Conservation (phyloP, 2,329 filamentous ascomycete genomes). For the Botrytis squamosa region DNA sequence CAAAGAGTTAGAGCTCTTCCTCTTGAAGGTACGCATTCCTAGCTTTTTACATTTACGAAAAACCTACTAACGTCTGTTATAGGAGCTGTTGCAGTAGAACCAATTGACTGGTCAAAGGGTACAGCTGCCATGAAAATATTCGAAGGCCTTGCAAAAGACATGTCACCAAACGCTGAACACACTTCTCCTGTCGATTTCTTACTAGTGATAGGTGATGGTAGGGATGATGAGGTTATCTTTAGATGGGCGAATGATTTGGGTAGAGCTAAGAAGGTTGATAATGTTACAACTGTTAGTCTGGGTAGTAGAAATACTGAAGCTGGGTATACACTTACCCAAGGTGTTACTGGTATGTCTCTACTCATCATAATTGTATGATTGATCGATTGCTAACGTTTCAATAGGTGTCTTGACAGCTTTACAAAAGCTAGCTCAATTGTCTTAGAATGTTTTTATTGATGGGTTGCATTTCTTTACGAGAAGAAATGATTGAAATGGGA, state of each 20-base stretch:
- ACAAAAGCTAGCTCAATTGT: constrained; percentile 47
- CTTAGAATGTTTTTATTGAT: constrained; percentile 10
- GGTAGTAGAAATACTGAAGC: constrained; percentile 88
- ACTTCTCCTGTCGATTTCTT: constrained; percentile 69
- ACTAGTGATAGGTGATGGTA: constrained; percentile 84
- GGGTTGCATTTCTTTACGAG: background rate
- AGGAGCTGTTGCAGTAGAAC: constrained; percentile 77
- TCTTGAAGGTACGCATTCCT: constrained; percentile 53
- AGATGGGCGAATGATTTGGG: constrained; percentile 84
- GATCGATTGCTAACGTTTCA: constrained; percentile 10
- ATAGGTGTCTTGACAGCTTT: constrained; percentile 52
- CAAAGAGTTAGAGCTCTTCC: constrained; percentile 83
- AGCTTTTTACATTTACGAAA: constrained; percentile 8
- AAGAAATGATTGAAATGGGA: background rate
- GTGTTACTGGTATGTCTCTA: constrained; percentile 74
- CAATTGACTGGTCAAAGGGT: constrained; percentile 82
- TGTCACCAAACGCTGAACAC: constrained; percentile 40
- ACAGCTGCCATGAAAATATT: constrained; percentile 77
- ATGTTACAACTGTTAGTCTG: constrained; percentile 82
- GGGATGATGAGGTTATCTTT: constrained; percentile 92
- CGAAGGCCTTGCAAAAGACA: constrained; percentile 51
- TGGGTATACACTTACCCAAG: constrained; percentile 80
- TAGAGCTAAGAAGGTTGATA: constrained; percentile 56
- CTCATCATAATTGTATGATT: background rate
- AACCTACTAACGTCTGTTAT: background rate